Evolutionary conservation across 345 rosid genomes (phyloP).

Genomic region (Trapa incisa): DNA sequence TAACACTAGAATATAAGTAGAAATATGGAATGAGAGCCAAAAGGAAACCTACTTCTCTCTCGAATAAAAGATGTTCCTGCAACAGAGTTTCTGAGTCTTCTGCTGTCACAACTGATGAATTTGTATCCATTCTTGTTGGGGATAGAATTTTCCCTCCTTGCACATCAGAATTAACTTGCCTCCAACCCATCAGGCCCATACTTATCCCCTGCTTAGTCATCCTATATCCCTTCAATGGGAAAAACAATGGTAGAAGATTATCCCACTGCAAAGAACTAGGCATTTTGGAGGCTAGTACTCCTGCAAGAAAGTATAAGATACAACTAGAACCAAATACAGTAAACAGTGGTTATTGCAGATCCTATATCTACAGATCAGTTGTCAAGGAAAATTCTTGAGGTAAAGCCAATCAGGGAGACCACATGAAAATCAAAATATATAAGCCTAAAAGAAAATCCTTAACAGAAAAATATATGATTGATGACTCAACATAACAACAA

Average conservation of each 20-base stretch:
- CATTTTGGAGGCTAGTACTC: not conserved
- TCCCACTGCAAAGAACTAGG: not conserved
- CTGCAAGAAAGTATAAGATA: not conserved
- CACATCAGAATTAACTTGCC: conserved; percentile 29
- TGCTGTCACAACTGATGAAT: conserved; percentile 30
- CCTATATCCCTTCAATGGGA: conserved; percentile 58
- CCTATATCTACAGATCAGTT: not conserved
- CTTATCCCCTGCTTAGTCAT: conserved; percentile 72
- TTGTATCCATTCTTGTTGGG: conserved; percentile 68
- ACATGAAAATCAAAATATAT: not conserved
- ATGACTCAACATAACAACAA: not conserved
- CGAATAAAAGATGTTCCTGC: conserved; percentile 38
- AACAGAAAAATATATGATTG: not conserved
- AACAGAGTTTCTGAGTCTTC: conserved; percentile 23
- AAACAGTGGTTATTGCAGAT: not conserved
- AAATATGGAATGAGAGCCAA: not conserved
- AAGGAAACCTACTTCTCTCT: conserved; percentile 44
- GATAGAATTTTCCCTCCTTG: conserved; percentile 58
- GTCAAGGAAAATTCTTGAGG: not conserved
- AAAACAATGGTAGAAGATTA: not conserved
- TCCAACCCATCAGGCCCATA: conserved; percentile 68
- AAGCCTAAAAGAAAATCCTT: not conserved
- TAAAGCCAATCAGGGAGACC: not conserved
- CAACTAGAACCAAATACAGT: not conserved
- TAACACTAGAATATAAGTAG: not conserved